Evolutionary conservation across 345 rosid genomes (phyloP).

Genomic region (Rhodomyrtus tomentosa): DNA sequence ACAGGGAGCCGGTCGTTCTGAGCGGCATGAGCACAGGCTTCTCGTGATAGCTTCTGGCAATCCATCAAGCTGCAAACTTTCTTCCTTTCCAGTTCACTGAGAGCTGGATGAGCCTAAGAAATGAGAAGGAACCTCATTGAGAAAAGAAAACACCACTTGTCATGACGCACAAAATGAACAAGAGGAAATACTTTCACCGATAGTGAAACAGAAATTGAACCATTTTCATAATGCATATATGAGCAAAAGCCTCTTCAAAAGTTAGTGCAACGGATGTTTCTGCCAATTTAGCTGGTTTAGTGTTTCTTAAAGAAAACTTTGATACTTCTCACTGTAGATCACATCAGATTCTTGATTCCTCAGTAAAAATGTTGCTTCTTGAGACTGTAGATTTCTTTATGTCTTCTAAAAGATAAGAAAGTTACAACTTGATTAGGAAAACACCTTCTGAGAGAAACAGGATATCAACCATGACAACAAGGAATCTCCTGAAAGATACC

Average conservation of each 20-base stretch:
- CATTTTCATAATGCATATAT: neutral
- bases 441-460: neutral
- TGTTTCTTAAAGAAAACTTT: neutral
- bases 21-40: constrained; percentile 95
- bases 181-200: neutral
- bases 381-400: neutral
- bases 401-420: neutral
- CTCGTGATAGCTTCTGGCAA: constrained; percentile 86
- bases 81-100: constrained; percentile 86
- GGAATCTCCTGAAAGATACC: neutral
- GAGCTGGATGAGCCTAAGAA: constrained; percentile 68
- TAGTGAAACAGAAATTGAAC: neutral
- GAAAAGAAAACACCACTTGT: neutral
- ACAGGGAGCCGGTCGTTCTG: constrained; percentile 84
- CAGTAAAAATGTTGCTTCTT: neutral
- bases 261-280: neutral
- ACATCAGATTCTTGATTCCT: neutral
- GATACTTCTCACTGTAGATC: neutral
- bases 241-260: neutral
- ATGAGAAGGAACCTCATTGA: neutral
- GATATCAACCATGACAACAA: neutral
- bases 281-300: neutral
- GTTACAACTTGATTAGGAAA: neutral
- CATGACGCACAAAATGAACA: neutral
- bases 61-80: constrained; percentile 93